Evolutionary conservation across 1,284 basidiomycete genomes (phyloP).

Genomic region (Trametes pubescens): DNA sequence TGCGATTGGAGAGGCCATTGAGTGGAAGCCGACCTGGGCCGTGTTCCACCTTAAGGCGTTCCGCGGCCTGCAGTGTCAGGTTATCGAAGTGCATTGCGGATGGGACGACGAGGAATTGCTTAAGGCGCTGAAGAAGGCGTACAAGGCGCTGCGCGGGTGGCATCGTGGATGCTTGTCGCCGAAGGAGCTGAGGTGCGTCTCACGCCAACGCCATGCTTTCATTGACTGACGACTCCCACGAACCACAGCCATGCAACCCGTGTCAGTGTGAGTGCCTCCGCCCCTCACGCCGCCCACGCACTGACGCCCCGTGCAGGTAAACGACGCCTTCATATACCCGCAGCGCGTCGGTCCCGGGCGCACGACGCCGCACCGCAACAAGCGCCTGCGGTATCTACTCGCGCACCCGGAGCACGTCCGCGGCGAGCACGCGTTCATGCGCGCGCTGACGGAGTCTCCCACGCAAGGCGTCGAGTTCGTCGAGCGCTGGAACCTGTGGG

Average conservation of each 20-base stretch:
- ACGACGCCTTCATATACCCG: conserved; percentile 32
- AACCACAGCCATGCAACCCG: conserved; percentile 10
- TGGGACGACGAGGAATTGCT: conserved; percentile 36
- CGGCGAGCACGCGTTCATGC: conserved; percentile 31
- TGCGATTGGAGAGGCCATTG: neutral
- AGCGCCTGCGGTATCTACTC: conserved; percentile 34
- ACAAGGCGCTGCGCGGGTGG: conserved; percentile 25
- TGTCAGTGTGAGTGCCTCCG: conserved; percentile 10
- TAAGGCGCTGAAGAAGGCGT: conserved; percentile 25
- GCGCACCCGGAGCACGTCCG: conserved; percentile 28
- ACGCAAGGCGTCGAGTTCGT: conserved; percentile 37
- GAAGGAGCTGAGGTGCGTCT: conserved; percentile 27
- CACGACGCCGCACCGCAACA: conserved; percentile 27
- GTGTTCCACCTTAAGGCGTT: conserved; percentile 32
- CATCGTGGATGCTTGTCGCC: conserved; percentile 30
- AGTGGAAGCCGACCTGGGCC: conserved; percentile 32
- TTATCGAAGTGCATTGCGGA: conserved; percentile 19
- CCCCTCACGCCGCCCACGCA: no score
- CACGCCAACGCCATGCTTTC: neutral
- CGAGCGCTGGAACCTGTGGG: conserved; percentile 30
- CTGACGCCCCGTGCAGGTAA: conserved; percentile 11
- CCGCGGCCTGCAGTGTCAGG: conserved; percentile 22
- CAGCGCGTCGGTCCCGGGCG: conserved; percentile 32
- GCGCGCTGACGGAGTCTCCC: conserved; percentile 23
- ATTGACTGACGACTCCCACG: no score